Percentiles rank a stretch among this genome's conserved stretches.
Evolutionary conservation across 495 filamentous ascomycete genomes (phyloP).

Genomic region (Daldinia bambusicola): DNA sequence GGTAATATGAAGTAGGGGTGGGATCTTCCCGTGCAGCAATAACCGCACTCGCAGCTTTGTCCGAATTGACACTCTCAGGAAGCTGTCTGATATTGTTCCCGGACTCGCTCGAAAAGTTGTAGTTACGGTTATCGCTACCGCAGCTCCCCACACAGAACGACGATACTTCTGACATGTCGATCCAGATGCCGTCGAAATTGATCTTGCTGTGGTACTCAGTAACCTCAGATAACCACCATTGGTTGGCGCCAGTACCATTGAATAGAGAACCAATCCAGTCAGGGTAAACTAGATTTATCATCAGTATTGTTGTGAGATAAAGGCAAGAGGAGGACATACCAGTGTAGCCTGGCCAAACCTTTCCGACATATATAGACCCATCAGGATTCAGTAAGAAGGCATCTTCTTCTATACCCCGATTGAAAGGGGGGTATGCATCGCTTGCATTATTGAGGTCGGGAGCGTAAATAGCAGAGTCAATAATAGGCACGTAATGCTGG

Average conservation of each 20-base stretch:
- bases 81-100: slow-evolving; percentile 70
- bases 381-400: slow-evolving; percentile 76
- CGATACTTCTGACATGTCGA: slow-evolving; percentile 85
- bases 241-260: slow-evolving; percentile 63
- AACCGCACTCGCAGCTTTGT: slow-evolving; percentile 73
- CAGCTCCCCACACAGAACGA: slow-evolving; percentile 87
- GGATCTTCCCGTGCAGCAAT: slow-evolving; percentile 46
- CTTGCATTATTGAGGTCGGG: slow-evolving; percentile 76
- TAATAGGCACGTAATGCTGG: slow-evolving; percentile 83
- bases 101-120: slow-evolving; percentile 76
- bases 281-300: slow-evolving; percentile 56
- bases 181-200: slow-evolving; percentile 87
- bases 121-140: slow-evolving; percentile 71
- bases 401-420: slow-evolving; percentile 70
- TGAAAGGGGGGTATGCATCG: slow-evolving; percentile 76
- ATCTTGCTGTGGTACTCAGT: slow-evolving; percentile 68
- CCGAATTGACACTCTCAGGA: slow-evolving; percentile 76
- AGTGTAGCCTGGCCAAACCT: slow-evolving; percentile 89
- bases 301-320: slow-evolving; percentile 60
- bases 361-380: slow-evolving; percentile 77
- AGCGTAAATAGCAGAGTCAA: slow-evolving; percentile 84
- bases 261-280: slow-evolving; percentile 69
- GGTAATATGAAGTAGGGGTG: slow-evolving; percentile 61
- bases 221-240: slow-evolving; percentile 81
- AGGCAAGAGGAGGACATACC: slow-evolving; percentile 35